These are phyloP conservation scores for Diplotaxis tenuifolia DNA, from an alignment of 345 rosid species.

Conservation along the genomic window DNA sequence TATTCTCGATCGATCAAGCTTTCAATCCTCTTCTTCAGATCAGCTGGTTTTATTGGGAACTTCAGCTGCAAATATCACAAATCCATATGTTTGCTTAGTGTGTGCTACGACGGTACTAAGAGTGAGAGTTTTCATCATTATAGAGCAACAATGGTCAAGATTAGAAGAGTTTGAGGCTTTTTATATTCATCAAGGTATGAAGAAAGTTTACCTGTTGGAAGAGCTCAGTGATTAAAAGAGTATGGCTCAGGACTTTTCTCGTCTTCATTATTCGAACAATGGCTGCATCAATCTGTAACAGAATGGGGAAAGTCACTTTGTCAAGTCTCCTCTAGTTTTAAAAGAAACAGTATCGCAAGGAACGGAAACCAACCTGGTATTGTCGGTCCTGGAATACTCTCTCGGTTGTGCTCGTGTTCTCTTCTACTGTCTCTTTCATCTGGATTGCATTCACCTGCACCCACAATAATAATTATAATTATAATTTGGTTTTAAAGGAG, in stretches of 20 bases:
- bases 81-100: not conserved
- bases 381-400: constrained; percentile 99
- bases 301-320: not conserved
- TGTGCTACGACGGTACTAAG: not conserved
- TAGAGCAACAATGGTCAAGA: not conserved
- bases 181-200: not conserved
- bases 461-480: not conserved
- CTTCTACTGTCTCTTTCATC: constrained; percentile 99
- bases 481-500: not conserved
- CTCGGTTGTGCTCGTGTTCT: constrained; percentile 93
- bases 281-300: constrained; percentile 89
- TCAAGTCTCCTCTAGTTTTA: not conserved
- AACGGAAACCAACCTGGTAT: constrained; percentile 66
- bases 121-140: not conserved
- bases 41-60: constrained; percentile 93
- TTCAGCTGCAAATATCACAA: constrained; percentile 64
- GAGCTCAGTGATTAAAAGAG: constrained; percentile 95
- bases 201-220: constrained; percentile 84
- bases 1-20: constrained; percentile 94
- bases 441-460: constrained; percentile 97
- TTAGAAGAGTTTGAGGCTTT: not conserved
- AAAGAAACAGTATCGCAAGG: not conserved
- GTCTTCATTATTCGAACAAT: constrained; percentile 99
- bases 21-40: constrained; percentile 96
- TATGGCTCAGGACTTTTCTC: constrained; percentile 92